Evolutionary conservation across 495 filamentous ascomycete genomes (phyloP).

Genomic region (Daldinia childiae): DNA sequence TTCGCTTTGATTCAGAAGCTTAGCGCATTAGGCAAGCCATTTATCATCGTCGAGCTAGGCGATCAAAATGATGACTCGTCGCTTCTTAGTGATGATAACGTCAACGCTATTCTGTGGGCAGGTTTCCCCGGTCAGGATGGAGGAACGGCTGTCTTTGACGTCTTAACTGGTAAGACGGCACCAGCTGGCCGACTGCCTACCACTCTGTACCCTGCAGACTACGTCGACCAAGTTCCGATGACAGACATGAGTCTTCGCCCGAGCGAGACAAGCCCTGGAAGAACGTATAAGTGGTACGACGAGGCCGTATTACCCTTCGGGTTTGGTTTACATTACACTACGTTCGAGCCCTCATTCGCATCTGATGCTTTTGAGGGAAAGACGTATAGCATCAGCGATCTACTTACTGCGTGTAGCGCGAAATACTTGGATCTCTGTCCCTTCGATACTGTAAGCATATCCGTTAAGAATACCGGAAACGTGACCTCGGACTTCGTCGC

Average conservation of each 20-base stretch:
- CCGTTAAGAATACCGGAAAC: slow-evolving; percentile 62
- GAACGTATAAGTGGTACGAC: slow-evolving; percentile 58
- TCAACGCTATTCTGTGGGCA: slow-evolving; percentile 63
- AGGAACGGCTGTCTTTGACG: slow-evolving; percentile 63
- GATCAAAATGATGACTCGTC: slow-evolving; percentile 66
- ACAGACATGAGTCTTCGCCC: slow-evolving; percentile 56
- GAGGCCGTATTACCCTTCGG: slow-evolving; percentile 57
- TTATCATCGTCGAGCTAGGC: slow-evolving; percentile 55
- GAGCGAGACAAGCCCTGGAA: slow-evolving; percentile 46
- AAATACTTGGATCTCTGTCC: slow-evolving; percentile 56
- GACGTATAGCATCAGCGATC: slow-evolving; percentile 44
- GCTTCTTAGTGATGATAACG: slow-evolving; percentile 57
- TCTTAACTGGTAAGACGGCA: slow-evolving; percentile 60
- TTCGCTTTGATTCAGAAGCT: slow-evolving; percentile 51
- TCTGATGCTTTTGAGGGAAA: slow-evolving; percentile 16
- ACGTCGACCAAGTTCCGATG: slow-evolving; percentile 50
- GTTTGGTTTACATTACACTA: slow-evolving; percentile 59
- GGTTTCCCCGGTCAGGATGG: slow-evolving; percentile 65
- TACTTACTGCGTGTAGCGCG: slow-evolving; percentile 46
- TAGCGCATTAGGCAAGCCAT: slow-evolving; percentile 48
- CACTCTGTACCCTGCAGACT: slow-evolving; percentile 57
- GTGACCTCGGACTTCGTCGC: slow-evolving; percentile 67
- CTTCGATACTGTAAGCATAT: slow-evolving; percentile 51
- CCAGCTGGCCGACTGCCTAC: slow-evolving; percentile 71
- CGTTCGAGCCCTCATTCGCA: slow-evolving; percentile 52